Conservation (phyloP, 352 stramenopile genomes). For the Aphanomyces euteiches region DNA sequence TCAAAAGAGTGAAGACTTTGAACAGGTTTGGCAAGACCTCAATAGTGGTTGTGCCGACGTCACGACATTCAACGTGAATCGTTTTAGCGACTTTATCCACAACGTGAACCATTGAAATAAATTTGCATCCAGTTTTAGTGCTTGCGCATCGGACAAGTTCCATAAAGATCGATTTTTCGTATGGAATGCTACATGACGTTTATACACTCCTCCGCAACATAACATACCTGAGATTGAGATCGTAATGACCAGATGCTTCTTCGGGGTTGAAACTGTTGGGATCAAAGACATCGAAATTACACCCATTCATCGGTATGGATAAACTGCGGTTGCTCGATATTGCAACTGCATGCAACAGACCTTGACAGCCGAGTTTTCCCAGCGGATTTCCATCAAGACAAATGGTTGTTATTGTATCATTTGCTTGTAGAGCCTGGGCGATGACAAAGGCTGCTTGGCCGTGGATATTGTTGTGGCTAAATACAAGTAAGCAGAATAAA, state of each 20-base stretch:
- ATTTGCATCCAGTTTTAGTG: slow-evolving; percentile 78
- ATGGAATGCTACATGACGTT: slow-evolving; percentile 43
- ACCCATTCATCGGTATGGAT: slow-evolving; percentile 56
- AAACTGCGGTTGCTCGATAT: slow-evolving; percentile 53
- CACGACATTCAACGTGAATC: slow-evolving; percentile 63
- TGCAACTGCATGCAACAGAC: slow-evolving; percentile 60
- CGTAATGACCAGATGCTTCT: slow-evolving; percentile 67
- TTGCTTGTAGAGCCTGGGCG: slow-evolving; percentile 58
- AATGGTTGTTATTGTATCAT: slow-evolving; percentile 41
- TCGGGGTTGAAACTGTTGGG: slow-evolving; percentile 62
- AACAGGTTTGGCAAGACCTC: background rate
- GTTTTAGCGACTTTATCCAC: slow-evolving; percentile 44
- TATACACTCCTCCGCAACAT: background rate
- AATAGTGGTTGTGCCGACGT: slow-evolving; percentile 32
- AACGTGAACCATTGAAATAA: slow-evolving; percentile 63
- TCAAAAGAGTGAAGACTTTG: background rate
- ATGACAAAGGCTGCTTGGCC: slow-evolving; percentile 58
- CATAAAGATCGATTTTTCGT: slow-evolving; percentile 64
- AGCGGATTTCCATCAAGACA: slow-evolving; percentile 66
- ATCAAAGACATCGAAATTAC: slow-evolving; percentile 72
- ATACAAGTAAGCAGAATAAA: background rate
- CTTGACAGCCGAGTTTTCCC: slow-evolving; percentile 52
- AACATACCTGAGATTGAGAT: slow-evolving; percentile 52
- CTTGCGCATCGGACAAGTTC: slow-evolving; percentile 67
- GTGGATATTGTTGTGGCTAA: slow-evolving; percentile 71